Percentiles rank a stretch among this genome's conserved stretches.
phyloP scores from a whole-genome alignment of 2,329 filamentous ascomycete species.

The Aspergillus pseudoglaucus region DNA sequence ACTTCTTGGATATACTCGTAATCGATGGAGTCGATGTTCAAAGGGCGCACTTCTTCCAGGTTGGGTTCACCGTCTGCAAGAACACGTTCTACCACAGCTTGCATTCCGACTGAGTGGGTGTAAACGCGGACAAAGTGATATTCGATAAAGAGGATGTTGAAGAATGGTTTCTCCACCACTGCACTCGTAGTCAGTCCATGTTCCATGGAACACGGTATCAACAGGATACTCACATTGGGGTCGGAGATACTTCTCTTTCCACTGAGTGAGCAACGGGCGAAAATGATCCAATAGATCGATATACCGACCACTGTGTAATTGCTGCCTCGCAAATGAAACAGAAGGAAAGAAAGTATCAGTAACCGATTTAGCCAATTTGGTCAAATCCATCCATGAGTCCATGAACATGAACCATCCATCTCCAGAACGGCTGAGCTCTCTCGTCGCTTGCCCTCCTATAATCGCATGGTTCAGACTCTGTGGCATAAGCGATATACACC shows the following conservation, averaged over 20 bases:
- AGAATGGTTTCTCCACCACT: conserved; percentile 31
- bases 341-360: conserved; percentile 49
- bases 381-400: conserved; percentile 47
- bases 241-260: conserved; percentile 32
- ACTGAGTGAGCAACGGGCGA: conserved; percentile 31
- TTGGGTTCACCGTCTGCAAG: conserved; percentile 31
- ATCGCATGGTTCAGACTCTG: conserved; percentile 34
- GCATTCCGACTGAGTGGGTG: conserved; percentile 46
- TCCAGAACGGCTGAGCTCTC: conserved; percentile 34
- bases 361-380: conserved; percentile 45
- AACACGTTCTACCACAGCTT: conserved; percentile 52
- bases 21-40: conserved; percentile 45
- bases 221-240: conserved; percentile 15
- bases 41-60: conserved; percentile 31
- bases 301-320: conserved; percentile 43
- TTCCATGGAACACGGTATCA: background rate
- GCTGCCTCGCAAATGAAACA: conserved; percentile 28
- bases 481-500: conserved; percentile 46
- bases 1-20: conserved; percentile 53
- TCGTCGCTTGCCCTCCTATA: conserved; percentile 21
- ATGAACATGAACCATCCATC: conserved; percentile 48
- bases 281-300: conserved; percentile 42
- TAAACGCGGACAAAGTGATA: conserved; percentile 44
- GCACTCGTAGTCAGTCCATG: background rate
- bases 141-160: conserved; percentile 49